Base-by-base conservation (phyloP, 768 basidiomycete genomes). In the Leccinellum luteum region DNA sequence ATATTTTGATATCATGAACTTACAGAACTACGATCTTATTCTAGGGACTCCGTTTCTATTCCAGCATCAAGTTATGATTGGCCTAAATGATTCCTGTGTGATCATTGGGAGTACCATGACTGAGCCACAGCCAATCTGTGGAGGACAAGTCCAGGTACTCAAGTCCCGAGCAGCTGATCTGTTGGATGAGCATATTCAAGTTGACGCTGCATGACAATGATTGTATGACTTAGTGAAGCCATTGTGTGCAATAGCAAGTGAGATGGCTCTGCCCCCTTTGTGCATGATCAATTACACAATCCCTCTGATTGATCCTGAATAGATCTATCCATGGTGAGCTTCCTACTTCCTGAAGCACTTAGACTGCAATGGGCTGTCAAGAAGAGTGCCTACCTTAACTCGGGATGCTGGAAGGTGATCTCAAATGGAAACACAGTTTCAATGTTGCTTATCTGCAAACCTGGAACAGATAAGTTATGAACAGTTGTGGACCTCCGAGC, bases 21-120 rank as follows among this genome's bases (percentile, higher is more conserved):
- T 79, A 0, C 64, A 73, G 0, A 67, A 61, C 4, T 79, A 80
- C 38, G 75, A 81, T n/a, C 4, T 74, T 0, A 74, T 78, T 4
- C 59, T 78, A 0, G 72, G 79, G 1, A 77, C 76, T 0, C 78
- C 74, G 0, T 79, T 72, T 48, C 34, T 79, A 14, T 75, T 52
- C 28, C 74, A 75, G 27, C 70, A 77, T 30, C 30, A 64, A 8
- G 63, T 75, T 1, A 57, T 52, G 1, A 8, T 74, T 10, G 74
- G 70, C 0, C 54, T 75, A 5, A 73, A 73, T 43, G 63, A 64
- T 0, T 27, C 61, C 4, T 6, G 41, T 0, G 58, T 72, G 0
- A 27, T 54, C 0, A 21, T 72, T 4, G 62, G n/a, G n/a, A n/a
- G 67, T 3, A 65, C 59, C 23, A 7, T 1, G n/a, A n/a, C n/a